These are phyloP conservation scores for barley (Hordeum vulgare) DNA, from an alignment of 176 grass and related monocot species.

Conservation along the genomic window MorexV3_pseudomolecules_assembly NC_058519.1:609884841-609885340, in stretches of 20 bases:
- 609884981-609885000: neutral
- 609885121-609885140: constrained; percentile 56
- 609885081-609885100: constrained; percentile 50
- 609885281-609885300: constrained; percentile 32
- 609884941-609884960: neutral
- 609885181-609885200: constrained; percentile 65
- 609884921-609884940: neutral
- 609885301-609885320: neutral
- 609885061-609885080: no score
- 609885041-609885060: no score
- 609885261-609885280: constrained; percentile 71
- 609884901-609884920: no score
- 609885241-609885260: constrained; percentile 62
- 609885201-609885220: constrained; percentile 91
- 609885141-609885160: constrained; percentile 60
- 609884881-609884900: neutral
- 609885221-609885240: constrained; percentile 81
- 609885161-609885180: constrained; percentile 75
- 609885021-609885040: neutral
- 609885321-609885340: constrained; percentile 18
- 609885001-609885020: no score
- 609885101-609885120: constrained; percentile 42
- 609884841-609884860: no score
- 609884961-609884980: neutral
- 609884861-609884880: no score